Percentiles rank a stretch among this genome's conserved stretches.
phyloP scores from a whole-genome alignment of 2,329 filamentous ascomycete genomes.

The Trichophyton simii region DNA sequence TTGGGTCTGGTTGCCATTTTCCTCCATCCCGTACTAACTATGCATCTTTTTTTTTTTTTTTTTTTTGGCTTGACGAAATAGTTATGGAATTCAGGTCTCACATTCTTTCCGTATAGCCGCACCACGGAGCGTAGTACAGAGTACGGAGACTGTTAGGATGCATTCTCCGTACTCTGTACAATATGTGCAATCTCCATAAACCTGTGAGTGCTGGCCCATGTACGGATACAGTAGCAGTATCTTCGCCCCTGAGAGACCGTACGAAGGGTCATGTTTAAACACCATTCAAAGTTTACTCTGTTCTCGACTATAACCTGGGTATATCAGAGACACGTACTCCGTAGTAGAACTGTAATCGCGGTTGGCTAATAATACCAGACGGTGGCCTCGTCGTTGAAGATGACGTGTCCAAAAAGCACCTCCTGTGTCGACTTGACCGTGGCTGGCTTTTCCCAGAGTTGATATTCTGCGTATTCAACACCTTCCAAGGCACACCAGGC shows the following conservation, averaged over 20 bases:
- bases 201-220: background rate
- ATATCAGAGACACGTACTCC: background rate
- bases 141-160: background rate
- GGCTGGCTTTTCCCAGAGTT: background rate
- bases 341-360: background rate
- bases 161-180: background rate
- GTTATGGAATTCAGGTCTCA: background rate
- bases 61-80: background rate
- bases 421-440: background rate
- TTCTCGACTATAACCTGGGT: background rate
- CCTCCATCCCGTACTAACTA: background rate
- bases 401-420: background rate
- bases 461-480: background rate
- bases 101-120: background rate
- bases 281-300: background rate
- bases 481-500: too few relatives aligned
- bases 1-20: background rate
- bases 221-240: background rate
- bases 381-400: background rate
- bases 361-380: background rate
- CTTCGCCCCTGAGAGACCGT: background rate
- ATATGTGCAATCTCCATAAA: background rate
- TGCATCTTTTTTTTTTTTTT: background rate
- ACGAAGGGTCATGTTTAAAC: background rate
- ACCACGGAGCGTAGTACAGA: background rate